phyloP scores from a whole-genome alignment of 495 filamentous ascomycete species.

The Aspergillus coremiiformis region DNA sequence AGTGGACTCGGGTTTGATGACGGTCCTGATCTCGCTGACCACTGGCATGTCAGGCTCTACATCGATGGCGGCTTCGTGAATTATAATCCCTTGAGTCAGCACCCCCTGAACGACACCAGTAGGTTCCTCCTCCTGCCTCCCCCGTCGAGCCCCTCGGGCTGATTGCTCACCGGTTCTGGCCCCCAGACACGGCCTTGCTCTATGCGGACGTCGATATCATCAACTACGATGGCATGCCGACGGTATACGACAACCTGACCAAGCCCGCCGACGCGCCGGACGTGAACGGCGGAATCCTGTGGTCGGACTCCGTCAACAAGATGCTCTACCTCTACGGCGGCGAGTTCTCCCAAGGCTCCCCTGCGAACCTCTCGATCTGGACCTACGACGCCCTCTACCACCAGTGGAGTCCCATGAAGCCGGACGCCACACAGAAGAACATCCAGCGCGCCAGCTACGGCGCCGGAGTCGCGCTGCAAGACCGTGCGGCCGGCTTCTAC shows the following conservation, averaged over 20 bases:
- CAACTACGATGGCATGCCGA: slow-evolving; percentile 7
- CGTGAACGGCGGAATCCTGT: slow-evolving; percentile 6
- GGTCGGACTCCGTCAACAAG: slow-evolving; percentile 9
- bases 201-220: slow-evolving; percentile 6
- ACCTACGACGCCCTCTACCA: slow-evolving; percentile 3
- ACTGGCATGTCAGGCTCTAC: neutral
- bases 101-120: slow-evolving; percentile 6
- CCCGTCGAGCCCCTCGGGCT: neutral
- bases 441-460: slow-evolving; percentile 7
- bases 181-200: neutral
- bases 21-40: slow-evolving; percentile 1
- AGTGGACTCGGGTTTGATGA: neutral
- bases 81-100: slow-evolving; percentile 1
- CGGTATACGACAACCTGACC: slow-evolving; percentile 3
- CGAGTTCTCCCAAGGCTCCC: neutral
- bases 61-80: slow-evolving; percentile 8
- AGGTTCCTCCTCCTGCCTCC: neutral
- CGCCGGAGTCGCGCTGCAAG: neutral
- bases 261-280: slow-evolving; percentile 2
- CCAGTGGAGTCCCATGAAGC: neutral
- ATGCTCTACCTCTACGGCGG: slow-evolving; percentile 9
- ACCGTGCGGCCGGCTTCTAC: slow-evolving; percentile 4
- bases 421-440: neutral
- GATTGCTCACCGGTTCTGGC: neutral
- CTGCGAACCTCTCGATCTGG: neutral